Evolutionary conservation across 108 stramenopile species (phyloP), one percentile per base, ranked within the genome.

Genomic region (Ochromonas danica): DNA sequence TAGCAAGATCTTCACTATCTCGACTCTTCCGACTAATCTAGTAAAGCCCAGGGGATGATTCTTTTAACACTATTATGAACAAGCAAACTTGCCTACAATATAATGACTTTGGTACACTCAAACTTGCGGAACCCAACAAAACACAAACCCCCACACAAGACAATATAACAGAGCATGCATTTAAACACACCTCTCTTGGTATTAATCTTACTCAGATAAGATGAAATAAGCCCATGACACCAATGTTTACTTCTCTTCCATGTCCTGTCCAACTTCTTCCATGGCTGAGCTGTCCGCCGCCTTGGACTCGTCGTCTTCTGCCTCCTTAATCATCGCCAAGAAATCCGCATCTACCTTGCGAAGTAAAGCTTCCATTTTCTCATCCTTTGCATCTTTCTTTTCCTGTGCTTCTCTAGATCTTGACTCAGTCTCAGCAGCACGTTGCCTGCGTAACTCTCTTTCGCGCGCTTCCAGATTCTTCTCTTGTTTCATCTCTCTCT

Each of bases 401-500:
- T 79, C 81, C 27, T 57, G 81, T 40, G 31, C 60, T 65, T 85
- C 84, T 42, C 57, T 28, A 40, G 60, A 61, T 41, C 38, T 74
- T 28, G 72, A 84, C 70, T 88, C 85, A 45, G 81, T 71, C 63
- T 87, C 87, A 39, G 62, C 71, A 42, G 51, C 28, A 51, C 81
- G 81, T 60, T 65, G 65, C 27, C 88, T 42, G 60, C 80, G 79
- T 10, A 89, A 71, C 35, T 91, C 89, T 40, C 84, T 79, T 36
- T 89, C 87, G 6, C 89, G 67, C 1, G 83, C 81, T 81, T 91
- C 91, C 40, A 94, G 82, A 85, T 91, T 91, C 77, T 92, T 92
- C 84, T 93, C 92, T 63, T 89, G 86, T 84, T 90, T 91, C 61
- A 89, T 92, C 79, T 93, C 93, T 36, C 92, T 79, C 80, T 93